Conservation (phyloP, 768 basidiomycete genomes). For the Leccinum pellstonianum region DNA sequence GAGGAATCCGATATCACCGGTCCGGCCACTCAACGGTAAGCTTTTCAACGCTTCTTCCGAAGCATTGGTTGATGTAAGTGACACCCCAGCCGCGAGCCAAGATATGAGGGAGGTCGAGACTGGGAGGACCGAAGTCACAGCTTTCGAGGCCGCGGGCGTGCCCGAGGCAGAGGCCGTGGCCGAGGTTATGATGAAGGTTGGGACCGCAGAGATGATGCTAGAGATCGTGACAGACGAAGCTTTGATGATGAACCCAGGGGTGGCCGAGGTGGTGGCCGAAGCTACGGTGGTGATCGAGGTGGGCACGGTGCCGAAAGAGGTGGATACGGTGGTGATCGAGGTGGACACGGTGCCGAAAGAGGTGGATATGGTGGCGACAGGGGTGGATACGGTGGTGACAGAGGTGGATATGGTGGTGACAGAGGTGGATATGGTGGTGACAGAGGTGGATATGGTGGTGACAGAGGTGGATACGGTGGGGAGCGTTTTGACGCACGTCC, state of each 20-base stretch:
- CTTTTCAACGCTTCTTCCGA: background rate
- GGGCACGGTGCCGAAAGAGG: conserved; percentile 37
- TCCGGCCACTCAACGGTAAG: conserved; percentile 44
- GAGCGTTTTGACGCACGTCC: conserved; percentile 46
- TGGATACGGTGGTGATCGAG: conserved; percentile 36
- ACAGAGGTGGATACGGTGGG: conserved; percentile 43
- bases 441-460: conserved; percentile 40
- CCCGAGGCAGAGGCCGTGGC: conserved; percentile 43
- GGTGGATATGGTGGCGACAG: conserved; percentile 44
- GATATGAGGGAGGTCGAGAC: conserved; percentile 43
- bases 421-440: conserved; percentile 43
- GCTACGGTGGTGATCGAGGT: conserved; percentile 37
- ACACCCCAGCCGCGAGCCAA: conserved; percentile 27
- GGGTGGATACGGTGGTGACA: conserved; percentile 40
- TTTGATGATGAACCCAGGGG: conserved; percentile 39
- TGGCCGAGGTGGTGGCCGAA: conserved; percentile 38
- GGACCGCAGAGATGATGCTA: conserved; percentile 45
- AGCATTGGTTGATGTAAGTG: conserved; percentile 6
- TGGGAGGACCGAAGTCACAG: conserved; percentile 45
- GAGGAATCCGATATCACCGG: conserved; percentile 60
- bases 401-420: conserved; percentile 38
- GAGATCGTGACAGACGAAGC: conserved; percentile 36
- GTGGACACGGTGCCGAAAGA: conserved; percentile 22
- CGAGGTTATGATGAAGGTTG: conserved; percentile 41
- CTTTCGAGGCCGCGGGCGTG: conserved; percentile 39